Conservation (phyloP, 2,329 filamentous ascomycete species). For the Apiospora aurea region DNA sequence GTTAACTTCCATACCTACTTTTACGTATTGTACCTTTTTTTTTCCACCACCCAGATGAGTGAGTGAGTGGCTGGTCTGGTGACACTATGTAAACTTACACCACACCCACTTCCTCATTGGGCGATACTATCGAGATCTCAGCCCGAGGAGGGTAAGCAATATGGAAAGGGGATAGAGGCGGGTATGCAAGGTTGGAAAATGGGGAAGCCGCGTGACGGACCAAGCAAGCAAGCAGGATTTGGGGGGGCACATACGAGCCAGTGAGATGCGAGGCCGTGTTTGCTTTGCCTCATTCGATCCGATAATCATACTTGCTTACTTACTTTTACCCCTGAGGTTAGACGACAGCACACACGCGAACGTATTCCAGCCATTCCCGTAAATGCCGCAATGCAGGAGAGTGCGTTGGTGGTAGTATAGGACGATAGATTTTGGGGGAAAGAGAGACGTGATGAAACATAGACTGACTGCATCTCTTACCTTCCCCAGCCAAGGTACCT, state of each 20-base stretch:
- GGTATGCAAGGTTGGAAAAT: not conserved
- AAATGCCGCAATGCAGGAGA: conserved; percentile 18
- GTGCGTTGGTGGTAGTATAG: not conserved
- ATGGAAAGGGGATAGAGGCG: not conserved
- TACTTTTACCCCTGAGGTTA: conserved; percentile 2
- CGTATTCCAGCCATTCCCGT: conserved; percentile 17
- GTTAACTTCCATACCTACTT: not conserved
- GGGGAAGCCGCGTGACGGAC: not conserved
- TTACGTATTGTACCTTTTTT: too few relatives aligned
- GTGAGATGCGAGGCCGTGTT: not conserved
- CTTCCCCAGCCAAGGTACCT: not conserved
- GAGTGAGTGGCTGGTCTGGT: not conserved
- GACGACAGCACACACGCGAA: not conserved
- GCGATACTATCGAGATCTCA: conserved; percentile 3
- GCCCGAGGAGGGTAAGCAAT: not conserved
- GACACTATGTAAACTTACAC: not conserved
- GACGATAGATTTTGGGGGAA: not conserved
- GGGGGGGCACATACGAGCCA: not conserved
- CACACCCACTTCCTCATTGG: conserved; percentile 2
- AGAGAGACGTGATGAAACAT: not conserved
- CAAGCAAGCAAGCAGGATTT: not conserved
- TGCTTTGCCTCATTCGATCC: not conserved
- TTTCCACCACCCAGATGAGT: not conserved
- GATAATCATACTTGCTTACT: not conserved
- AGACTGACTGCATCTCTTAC: not conserved